Percentiles rank a stretch among this genome's conserved stretches.
These are phyloP conservation scores for Solanum rostratum DNA, from an alignment of 257 asterid genomes.

Conservation along the genomic window DNA sequence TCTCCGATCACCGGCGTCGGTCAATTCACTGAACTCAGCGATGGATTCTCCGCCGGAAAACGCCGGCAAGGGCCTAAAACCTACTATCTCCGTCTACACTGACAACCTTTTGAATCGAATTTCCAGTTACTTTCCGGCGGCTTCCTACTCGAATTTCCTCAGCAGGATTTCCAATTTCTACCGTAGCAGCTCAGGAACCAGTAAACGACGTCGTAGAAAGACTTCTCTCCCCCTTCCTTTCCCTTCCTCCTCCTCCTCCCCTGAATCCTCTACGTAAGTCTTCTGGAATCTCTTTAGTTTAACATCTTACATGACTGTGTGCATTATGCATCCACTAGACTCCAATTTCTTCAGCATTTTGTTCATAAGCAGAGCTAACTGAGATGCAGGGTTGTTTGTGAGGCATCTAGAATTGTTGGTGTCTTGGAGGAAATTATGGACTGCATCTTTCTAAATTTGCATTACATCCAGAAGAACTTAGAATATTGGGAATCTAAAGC, in stretches of 20 bases:
- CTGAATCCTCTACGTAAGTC: conserved; percentile 44
- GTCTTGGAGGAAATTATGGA: conserved; percentile 77
- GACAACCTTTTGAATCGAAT: conserved; percentile 37
- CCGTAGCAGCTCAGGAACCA: neutral
- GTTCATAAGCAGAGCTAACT: neutral
- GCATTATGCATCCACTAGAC: too few relatives aligned
- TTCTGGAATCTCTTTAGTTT: neutral
- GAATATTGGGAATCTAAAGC: conserved; percentile 81
- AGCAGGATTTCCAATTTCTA: conserved; percentile 25
- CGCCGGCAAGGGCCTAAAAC: conserved; percentile 12
- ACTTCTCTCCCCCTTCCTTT: conserved; percentile 77
- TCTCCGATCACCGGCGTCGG: neutral
- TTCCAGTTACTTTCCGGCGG: conserved; percentile 26
- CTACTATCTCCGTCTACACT: conserved; percentile 42
- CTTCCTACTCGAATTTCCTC: conserved; percentile 14
- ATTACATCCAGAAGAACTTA: conserved; percentile 62
- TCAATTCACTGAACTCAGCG: neutral
- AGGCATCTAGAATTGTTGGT: conserved; percentile 34
- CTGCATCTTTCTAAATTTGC: conserved; percentile 60
- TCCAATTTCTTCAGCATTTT: neutral
- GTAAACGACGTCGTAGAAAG: conserved; percentile 48
- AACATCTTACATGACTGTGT: neutral
- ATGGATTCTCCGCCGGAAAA: conserved; percentile 32
- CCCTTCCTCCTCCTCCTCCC: conserved; percentile 55
- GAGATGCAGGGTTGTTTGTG: conserved; percentile 43